These are phyloP conservation scores for Aspergillus fischeri DNA, from an alignment of 2,329 filamentous ascomycete species.

Conservation along the genomic window DNA sequence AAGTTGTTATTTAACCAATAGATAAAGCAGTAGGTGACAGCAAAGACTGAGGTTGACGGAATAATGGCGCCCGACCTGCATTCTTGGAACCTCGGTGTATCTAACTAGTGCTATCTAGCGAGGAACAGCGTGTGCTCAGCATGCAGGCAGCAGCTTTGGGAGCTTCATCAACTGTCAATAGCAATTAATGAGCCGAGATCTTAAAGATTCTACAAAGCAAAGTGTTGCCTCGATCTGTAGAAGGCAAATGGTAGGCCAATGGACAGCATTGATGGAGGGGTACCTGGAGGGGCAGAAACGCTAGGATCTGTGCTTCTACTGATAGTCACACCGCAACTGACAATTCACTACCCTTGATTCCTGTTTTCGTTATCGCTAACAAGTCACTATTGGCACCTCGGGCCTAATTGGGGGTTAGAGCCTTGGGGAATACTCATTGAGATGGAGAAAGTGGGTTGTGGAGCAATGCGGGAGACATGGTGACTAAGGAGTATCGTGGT, in stretches of 20 bases:
- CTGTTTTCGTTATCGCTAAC: too few species aligned
- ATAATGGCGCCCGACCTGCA: background rate
- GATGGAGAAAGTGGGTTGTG: conserved; percentile 3
- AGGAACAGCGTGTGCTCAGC: background rate
- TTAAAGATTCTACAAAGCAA: too few species aligned
- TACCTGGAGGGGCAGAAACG: background rate
- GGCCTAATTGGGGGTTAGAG: too few species aligned
- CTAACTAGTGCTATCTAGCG: too few species aligned
- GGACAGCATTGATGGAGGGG: background rate
- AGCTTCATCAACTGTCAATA: too few species aligned
- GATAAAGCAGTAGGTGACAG: background rate
- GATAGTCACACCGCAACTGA: background rate
- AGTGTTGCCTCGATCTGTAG: background rate
- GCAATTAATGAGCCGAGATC: too few species aligned
- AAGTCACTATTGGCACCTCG: background rate
- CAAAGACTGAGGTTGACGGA: background rate
- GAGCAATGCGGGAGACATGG: conserved; percentile 3
- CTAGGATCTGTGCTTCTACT: too few species aligned
- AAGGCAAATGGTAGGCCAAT: background rate
- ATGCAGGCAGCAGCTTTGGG: background rate
- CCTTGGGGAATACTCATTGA: background rate
- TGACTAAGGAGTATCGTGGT: conserved; percentile 5
- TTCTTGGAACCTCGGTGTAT: background rate
- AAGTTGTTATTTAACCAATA: too few species aligned
- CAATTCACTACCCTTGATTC: too few species aligned